Percentiles rank a stretch among this genome's conserved stretches.
These are phyloP conservation scores for Fusarium austroafricanum DNA, from an alignment of 2,329 filamentous ascomycete species.

Conservation along the genomic window DNA sequence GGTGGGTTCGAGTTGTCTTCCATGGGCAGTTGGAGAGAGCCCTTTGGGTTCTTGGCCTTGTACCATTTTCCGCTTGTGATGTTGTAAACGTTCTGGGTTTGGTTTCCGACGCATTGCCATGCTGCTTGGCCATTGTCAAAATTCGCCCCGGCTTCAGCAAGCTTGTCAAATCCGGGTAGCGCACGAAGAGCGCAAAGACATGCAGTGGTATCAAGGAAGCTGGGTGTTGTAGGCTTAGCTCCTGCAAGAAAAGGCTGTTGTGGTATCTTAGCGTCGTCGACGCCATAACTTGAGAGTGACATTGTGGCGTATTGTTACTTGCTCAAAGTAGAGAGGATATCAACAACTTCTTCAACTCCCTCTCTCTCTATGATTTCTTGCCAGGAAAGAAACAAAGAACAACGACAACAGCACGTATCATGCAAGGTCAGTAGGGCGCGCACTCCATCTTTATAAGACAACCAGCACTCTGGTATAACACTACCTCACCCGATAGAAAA, in stretches of 20 bases:
- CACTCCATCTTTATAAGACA: conserved; percentile 26
- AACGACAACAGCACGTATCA: conserved; percentile 2
- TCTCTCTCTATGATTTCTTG: not conserved
- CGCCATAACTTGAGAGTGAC: conserved; percentile 28
- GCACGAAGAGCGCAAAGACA: conserved; percentile 54
- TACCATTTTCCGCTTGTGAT: conserved; percentile 58
- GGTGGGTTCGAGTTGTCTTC: conserved; percentile 54
- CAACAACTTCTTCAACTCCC: not conserved
- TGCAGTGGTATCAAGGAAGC: conserved; percentile 55
- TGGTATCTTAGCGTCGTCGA: conserved; percentile 43
- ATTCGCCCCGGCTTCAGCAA: conserved; percentile 13
- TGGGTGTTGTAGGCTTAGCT: conserved; percentile 48
- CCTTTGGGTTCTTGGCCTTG: conserved; percentile 44
- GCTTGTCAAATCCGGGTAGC: conserved; percentile 21
- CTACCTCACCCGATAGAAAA: not conserved
- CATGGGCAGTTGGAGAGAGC: conserved; percentile 45
- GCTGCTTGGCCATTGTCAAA: conserved; percentile 34
- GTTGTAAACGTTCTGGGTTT: conserved; percentile 54
- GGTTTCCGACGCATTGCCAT: conserved; percentile 61
- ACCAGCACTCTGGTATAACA: not conserved
- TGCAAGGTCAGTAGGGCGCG: not conserved
- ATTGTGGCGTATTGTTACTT: conserved; percentile 18
- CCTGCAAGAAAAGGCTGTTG: conserved; percentile 55
- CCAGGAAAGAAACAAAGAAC: not conserved
- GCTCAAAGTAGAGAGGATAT: not conserved